Conservation (phyloP, 2,329 filamentous ascomycete genomes). For the Xylaria sp. region DNA sequence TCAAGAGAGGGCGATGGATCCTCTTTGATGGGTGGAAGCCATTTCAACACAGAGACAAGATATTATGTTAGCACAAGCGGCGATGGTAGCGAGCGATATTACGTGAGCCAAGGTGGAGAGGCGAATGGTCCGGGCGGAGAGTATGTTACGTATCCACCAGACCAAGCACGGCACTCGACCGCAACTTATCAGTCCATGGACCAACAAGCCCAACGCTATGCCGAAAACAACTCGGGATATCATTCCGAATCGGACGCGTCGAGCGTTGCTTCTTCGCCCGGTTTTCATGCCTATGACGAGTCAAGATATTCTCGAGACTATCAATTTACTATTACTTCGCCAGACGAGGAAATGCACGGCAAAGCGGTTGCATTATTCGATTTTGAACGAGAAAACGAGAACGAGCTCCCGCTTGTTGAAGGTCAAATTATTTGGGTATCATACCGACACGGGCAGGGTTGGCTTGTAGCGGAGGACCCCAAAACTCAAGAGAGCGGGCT, state of each 20-base stretch:
- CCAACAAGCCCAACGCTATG: constrained; percentile 58
- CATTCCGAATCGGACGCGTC: constrained; percentile 67
- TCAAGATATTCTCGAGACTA: constrained; percentile 90
- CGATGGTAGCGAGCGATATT: constrained; percentile 79
- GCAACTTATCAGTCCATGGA: constrained; percentile 58
- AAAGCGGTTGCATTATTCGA: constrained; percentile 96
- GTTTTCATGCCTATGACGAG: constrained; percentile 70
- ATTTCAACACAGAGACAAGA: constrained; percentile 70
- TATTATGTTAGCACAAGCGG: constrained; percentile 73
- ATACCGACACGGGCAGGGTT: constrained; percentile 95
- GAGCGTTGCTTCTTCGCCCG: constrained; percentile 68
- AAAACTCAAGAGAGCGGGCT: constrained; percentile 93
- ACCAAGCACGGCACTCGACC: constrained; percentile 68
- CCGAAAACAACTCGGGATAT: constrained; percentile 61
- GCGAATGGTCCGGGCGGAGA: constrained; percentile 81
- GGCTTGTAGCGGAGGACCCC: constrained; percentile 96
- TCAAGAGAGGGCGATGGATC: constrained; percentile 53
- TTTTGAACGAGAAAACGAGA: constrained; percentile 94
- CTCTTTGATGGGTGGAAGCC: constrained; percentile 58
- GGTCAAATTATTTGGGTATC: constrained; percentile 97
- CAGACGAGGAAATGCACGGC: constrained; percentile 97
- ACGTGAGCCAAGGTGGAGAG: constrained; percentile 74
- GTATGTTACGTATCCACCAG: constrained; percentile 79
- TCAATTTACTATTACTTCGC: constrained; percentile 92
- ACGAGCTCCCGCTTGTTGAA: constrained; percentile 90